A percentile compares a stretch with the other conserved stretches of the same genome.
Evolutionary conservation across 23 red algal species (phyloP).

Genomic region (Gracilaria caudata): DNA sequence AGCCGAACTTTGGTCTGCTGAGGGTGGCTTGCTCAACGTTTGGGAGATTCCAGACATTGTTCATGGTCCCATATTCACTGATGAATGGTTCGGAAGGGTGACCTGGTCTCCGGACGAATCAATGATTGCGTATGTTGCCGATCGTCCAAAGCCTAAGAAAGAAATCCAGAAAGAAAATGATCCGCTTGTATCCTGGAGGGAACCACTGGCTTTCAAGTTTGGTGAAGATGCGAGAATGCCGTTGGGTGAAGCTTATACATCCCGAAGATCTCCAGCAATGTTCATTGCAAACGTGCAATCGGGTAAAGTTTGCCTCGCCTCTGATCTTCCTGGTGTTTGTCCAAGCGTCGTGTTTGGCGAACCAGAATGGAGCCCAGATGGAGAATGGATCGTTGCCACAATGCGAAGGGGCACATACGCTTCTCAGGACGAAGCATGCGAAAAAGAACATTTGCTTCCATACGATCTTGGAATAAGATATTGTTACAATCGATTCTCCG

Average conservation of each 20-base stretch:
- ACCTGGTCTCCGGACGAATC: conserved; percentile 81
- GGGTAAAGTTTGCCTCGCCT: conserved; percentile 18
- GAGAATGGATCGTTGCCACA: conserved; percentile 25
- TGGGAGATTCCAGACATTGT: conserved; percentile 45
- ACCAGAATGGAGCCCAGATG: conserved; percentile 64
- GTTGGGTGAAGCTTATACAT: conserved; percentile 75
- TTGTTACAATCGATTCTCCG: conserved; percentile 80
- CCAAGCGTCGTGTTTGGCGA: conserved; percentile 25
- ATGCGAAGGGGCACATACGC: conserved; percentile 38
- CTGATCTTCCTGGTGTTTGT: not conserved
- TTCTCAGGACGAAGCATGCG: not conserved
- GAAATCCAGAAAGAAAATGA: not conserved
- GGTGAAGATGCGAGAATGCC: conserved; percentile 48
- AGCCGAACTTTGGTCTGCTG: conserved; percentile 33
- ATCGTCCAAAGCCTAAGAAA: conserved; percentile 37
- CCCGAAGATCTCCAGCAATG: conserved; percentile 51
- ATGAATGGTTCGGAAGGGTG: conserved; percentile 84
- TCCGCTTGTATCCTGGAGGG: conserved; percentile 18
- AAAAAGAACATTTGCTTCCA: conserved; percentile 35
- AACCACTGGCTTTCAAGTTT: conserved; percentile 40
- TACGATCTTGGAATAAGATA: conserved; percentile 74
- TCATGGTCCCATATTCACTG: conserved; percentile 78
- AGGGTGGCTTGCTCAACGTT: conserved; percentile 19
- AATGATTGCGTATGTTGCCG: conserved; percentile 70
- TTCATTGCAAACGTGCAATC: conserved; percentile 40